Base-by-base conservation (phyloP, 139 green algal species). In the Pseudopediastrum boryanum region DNA sequence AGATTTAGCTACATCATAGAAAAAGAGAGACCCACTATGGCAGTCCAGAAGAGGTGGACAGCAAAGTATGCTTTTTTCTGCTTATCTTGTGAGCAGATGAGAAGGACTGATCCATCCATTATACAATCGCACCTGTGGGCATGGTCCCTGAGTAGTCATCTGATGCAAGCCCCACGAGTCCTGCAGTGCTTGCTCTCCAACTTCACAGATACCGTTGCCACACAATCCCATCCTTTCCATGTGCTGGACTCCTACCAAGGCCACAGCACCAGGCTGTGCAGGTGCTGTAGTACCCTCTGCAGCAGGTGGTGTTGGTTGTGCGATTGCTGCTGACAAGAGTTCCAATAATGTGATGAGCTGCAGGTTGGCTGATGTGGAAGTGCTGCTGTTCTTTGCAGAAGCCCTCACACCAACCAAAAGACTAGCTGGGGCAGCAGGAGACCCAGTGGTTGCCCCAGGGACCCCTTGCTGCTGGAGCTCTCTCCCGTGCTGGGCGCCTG, bases 171-270 rank as follows among this genome's bases (percentile, higher is more conserved):
- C n/a, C 8, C 44, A 56, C 35, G 76, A 25, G 4, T 54, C 48
- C 21, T 62, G 48, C 64, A 72, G 39, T 3, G 13, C 42, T 29
- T 70, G 59, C 61, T 92, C 87, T 10, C 87, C 87, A 7, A 85
- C 78, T 63, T 92, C 87, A 62, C 87, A 92, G 2, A 92, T 42
- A 19, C 84, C 85, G 50, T 92, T 92, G 39, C 87, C 87, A 50
- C 87, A 92, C 16, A 88, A 39, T 2, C 80, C 78, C 42, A 65
- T 25, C 29, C 87, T 58, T 33, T 76, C 31, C 43, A 89, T 36
- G 8, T 61, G 70, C 35, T 44, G 38, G 54, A 83, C 29, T 25
- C 56, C 42, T 33, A 64, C 1, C 0, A 4, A 25, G n/a, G n/a
- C 16, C 23, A 9, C 0, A 83, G 21, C 29, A 54, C 54, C 13